These are phyloP conservation scores for Talaromyces albobiverticillius DNA, from an alignment of 2,329 filamentous ascomycete species.

Conservation along the genomic window DNA sequence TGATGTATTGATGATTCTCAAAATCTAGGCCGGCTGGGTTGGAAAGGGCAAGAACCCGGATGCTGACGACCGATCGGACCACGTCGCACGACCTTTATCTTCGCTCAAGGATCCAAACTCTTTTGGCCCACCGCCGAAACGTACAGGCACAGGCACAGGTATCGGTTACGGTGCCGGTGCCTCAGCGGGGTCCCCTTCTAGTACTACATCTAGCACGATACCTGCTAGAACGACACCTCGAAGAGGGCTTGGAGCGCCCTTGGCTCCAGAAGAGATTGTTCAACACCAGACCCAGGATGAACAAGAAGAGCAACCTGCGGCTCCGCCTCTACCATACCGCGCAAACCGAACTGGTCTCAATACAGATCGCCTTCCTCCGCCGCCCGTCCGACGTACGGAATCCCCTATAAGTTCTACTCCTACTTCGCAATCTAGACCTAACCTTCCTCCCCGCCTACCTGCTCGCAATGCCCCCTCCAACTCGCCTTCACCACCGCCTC, in stretches of 20 bases:
- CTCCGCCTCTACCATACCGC: slow-evolving; percentile 64
- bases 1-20: background rate
- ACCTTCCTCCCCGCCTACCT: slow-evolving; percentile 67
- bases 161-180: background rate
- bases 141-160: slow-evolving; percentile 29
- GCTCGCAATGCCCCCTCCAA: slow-evolving; percentile 60
- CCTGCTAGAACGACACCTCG: slow-evolving; percentile 25
- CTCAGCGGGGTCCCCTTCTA: background rate
- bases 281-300: slow-evolving; percentile 28
- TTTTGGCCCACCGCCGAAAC: slow-evolving; percentile 79
- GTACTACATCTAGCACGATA: background rate
- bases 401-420: slow-evolving; percentile 27
- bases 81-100: slow-evolving; percentile 62
- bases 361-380: slow-evolving; percentile 67
- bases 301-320: slow-evolving; percentile 36
- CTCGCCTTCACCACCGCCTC: slow-evolving; percentile 40
- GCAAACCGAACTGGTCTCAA: slow-evolving; percentile 68
- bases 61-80: slow-evolving; percentile 44
- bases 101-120: slow-evolving; percentile 70
- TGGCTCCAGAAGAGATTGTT: slow-evolving; percentile 37
- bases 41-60: slow-evolving; percentile 52
- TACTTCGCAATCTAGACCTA: slow-evolving; percentile 48
- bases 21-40: slow-evolving; percentile 55
- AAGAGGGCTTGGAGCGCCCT: slow-evolving; percentile 42
- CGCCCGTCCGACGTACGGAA: slow-evolving; percentile 55